Evolutionary conservation across 1,139 yeast species (phyloP), one percentile per base, ranked within the genome.

Genomic region (Protomyces pachydermus): DNA sequence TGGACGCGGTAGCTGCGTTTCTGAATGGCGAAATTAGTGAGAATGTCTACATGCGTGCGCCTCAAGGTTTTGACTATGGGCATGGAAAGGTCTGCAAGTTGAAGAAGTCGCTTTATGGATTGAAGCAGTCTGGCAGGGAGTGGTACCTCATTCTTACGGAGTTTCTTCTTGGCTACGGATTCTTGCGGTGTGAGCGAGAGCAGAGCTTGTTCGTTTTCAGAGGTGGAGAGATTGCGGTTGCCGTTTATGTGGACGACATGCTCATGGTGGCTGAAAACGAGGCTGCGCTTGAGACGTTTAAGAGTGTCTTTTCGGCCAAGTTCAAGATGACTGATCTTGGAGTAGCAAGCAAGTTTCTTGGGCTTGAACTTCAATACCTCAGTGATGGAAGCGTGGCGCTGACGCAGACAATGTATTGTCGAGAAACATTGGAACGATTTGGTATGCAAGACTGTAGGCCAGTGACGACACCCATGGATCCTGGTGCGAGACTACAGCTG

Each of bases 1-100:
- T 57, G 56, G 57, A 57, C 18, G 46, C 32, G 10, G 58, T 38
- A 20, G 28, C 61, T 8, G 61, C 61, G 8, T 57, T 23, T 14
- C 61, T 57, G 14, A 35, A 52, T 5, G 54, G 53, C 46, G 37
- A 32, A 1, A 12, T 56, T 3, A 8, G 42, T 5, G 61, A 52
- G 34, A 45, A 28, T 14, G 23, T 57, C 10, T 52, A 57, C 46
- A 52, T 57, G 56, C 35, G 25, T 10, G 28, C 20, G 38, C 58
- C 61, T 5, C 14, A 16, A 16, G 46, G 35, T 10, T 35, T 48
- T 35, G n/a, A 9, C 14, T 18, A 10, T 10, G 34, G 14, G 12
- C 8, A 34, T 9, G 61, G 14, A 9, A 8, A 23, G 14, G 48
- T 52, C 5, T 35, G 53, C 16, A 25, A 35, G 20, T 39, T 52